Evolutionary conservation across 2,329 filamentous ascomycete species (phyloP).

Genomic region (Pseudocercospora ulei): DNA sequence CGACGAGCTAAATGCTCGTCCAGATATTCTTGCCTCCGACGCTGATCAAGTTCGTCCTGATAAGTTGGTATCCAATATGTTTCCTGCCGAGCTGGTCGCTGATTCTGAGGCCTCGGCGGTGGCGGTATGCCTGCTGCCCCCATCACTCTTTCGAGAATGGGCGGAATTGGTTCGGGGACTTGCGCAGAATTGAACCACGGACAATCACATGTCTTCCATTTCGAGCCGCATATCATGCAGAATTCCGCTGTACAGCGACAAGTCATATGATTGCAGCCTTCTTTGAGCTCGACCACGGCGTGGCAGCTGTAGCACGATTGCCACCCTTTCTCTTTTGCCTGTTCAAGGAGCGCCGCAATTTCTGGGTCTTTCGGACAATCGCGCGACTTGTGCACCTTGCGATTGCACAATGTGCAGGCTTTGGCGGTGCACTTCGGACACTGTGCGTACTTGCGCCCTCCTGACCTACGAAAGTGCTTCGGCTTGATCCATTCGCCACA

Average conservation of each 20-base stretch:
- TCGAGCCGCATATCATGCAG: constrained; percentile 72
- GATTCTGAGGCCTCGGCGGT: constrained; percentile 8
- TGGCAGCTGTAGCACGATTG: constrained; percentile 66
- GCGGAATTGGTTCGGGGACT: constrained; percentile 39
- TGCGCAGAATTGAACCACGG: constrained; percentile 64
- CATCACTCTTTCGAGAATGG: constrained; percentile 32
- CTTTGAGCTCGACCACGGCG: constrained; percentile 64
- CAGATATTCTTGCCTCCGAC: constrained; percentile 39
- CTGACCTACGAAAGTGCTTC: constrained; percentile 50
- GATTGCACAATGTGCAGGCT: constrained; percentile 64
- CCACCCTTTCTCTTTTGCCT: constrained; percentile 60
- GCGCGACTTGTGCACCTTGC: constrained; percentile 58
- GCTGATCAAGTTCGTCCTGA: constrained; percentile 34
- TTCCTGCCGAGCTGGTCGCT: constrained; percentile 5
- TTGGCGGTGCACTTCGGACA: constrained; percentile 64
- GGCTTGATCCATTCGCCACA: constrained; percentile 77
- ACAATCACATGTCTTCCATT: constrained; percentile 77
- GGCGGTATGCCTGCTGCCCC: constrained; percentile 18
- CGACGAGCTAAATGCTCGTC: constrained; percentile 46
- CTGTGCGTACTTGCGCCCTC: constrained; percentile 53
- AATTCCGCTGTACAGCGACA: constrained; percentile 77
- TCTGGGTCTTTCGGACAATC: constrained; percentile 66
- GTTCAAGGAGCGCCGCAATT: constrained; percentile 52
- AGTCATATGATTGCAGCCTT: constrained; percentile 84
- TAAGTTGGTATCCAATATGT: constrained; percentile 26